Evolutionary conservation across 108 stramenopile species (phyloP).

Genomic region (Nitzschia sp.): DNA sequence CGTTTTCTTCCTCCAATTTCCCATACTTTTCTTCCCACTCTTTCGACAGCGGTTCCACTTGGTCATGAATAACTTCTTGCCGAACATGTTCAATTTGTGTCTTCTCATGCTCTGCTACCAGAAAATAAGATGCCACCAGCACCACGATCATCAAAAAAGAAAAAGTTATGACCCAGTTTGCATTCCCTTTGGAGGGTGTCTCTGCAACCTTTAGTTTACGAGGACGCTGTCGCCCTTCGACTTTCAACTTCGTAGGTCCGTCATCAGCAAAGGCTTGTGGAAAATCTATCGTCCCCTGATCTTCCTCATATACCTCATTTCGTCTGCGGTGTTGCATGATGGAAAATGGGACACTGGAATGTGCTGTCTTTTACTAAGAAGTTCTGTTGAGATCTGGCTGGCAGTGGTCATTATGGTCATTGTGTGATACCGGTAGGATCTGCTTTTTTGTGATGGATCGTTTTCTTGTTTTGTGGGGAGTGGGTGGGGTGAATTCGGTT

Average conservation of each 20-base stretch:
- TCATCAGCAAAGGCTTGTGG: conserved; percentile 19
- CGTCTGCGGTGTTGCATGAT: conserved; percentile 9
- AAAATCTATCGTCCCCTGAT: conserved; percentile 3
- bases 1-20: conserved; percentile 20
- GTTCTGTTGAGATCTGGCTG: no score
- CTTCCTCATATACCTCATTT: background rate
- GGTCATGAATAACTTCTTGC: conserved; percentile 21
- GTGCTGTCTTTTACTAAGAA: no score
- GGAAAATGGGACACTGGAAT: no score
- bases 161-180: conserved; percentile 20
- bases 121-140: conserved; percentile 9
- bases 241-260: background rate
- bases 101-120: conserved; percentile 23
- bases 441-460: no score
- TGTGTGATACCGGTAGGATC: no score
- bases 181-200: background rate
- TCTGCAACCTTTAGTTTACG: background rate
- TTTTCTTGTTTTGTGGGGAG: no score
- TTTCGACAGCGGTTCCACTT: conserved; percentile 21
- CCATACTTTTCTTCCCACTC: conserved; percentile 24
- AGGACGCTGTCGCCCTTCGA: background rate
- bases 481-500: no score
- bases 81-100: conserved; percentile 13
- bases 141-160: conserved; percentile 12
- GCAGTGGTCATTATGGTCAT: no score